Evolutionary conservation across 2,329 filamentous ascomycete species (phyloP).

Genomic region (Trichoderma sp.): DNA sequence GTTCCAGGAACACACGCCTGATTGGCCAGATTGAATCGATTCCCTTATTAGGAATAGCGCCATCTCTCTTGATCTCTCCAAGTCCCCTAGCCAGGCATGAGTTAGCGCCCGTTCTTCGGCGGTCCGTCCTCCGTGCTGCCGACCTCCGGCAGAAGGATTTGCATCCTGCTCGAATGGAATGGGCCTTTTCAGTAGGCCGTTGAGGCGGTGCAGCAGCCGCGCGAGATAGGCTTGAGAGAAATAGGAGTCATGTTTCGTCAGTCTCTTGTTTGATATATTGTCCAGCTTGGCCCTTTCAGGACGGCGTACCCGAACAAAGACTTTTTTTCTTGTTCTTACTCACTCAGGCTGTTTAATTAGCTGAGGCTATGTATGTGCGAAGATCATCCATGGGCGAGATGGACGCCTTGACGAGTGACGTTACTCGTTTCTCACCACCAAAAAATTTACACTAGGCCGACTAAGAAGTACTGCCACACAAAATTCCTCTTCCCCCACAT

Average conservation of each 20-base stretch:
- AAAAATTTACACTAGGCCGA: not conserved
- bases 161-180: constrained; percentile 4
- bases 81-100: not conserved
- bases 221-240: not conserved
- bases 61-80: not conserved
- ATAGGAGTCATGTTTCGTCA: not conserved
- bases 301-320: not conserved
- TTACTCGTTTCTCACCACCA: not conserved
- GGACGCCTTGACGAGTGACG: not conserved
- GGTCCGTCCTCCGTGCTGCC: not conserved
- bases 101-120: not conserved
- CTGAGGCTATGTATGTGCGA: not conserved
- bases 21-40: constrained; percentile 9
- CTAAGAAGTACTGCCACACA: not conserved
- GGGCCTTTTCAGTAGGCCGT: not conserved
- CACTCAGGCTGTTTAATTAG: not conserved
- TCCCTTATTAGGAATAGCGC: not conserved
- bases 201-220: constrained; percentile 11
- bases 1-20: not conserved
- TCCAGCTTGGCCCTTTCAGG: not conserved
- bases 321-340: not conserved
- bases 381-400: not conserved
- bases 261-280: not conserved
- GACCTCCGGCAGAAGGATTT: not conserved
- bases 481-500: constrained; percentile 13